phyloP scores from a whole-genome alignment of 352 stramenopile species.

The Globisporangium solare region DNA sequence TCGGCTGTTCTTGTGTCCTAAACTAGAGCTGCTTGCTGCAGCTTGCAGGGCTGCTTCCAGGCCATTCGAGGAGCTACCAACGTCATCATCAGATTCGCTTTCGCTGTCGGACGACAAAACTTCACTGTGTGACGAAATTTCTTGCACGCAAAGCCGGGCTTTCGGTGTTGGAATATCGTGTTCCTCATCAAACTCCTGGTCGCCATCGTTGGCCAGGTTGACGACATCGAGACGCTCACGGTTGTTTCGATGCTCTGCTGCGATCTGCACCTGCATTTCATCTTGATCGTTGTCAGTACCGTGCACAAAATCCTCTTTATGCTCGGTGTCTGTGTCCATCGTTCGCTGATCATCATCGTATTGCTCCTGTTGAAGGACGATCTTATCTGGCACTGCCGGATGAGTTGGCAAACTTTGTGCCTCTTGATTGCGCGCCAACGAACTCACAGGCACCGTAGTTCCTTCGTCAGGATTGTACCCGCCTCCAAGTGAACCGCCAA shows the following conservation, averaged over 20 bases:
- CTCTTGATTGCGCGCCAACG: not conserved
- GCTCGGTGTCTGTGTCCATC: not conserved
- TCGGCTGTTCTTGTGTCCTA: not conserved
- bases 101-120: conserved; percentile 30
- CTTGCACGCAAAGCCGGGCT: conserved; percentile 3
- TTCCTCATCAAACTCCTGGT: not conserved
- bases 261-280: not conserved
- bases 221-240: not conserved
- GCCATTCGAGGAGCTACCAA: conserved; percentile 25
- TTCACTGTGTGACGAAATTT: conserved; percentile 23
- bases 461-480: not conserved
- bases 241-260: not conserved
- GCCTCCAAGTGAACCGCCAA: not conserved
- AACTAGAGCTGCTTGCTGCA: conserved; percentile 13
- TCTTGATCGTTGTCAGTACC: not conserved
- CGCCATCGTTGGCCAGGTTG: not conserved
- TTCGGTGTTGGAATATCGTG: not conserved
- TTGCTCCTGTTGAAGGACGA: not conserved
- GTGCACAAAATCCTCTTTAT: not conserved
- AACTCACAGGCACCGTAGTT: not conserved
- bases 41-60: conserved; percentile 57
- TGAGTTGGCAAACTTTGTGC: not conserved
- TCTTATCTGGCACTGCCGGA: not conserved
- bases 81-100: conserved; percentile 16
- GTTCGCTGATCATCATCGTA: not conserved